Base-by-base conservation (phyloP, 2,329 filamentous ascomycete species). In the Pleomassaria siparia region DNA sequence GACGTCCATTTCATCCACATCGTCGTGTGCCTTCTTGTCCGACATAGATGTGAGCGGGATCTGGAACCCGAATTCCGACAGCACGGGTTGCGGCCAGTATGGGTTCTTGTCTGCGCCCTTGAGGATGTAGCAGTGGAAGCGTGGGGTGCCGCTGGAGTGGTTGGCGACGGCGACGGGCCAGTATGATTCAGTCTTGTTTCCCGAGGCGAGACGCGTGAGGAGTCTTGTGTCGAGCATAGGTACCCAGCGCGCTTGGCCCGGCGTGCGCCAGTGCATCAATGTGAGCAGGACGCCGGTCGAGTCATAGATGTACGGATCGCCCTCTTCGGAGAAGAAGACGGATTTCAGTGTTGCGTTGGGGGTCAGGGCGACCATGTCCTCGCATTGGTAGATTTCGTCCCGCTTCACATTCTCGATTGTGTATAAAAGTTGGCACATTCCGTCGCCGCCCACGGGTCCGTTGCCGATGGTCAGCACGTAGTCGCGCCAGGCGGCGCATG, bases 61-160 rank as follows among this genome's bases (percentile, higher is more conserved):
- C 35, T 86, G 84, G 68, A 99, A 95, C 40, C 91, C 89, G 65
- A 99, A 99, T 69, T 99, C 94, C 33, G 87, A 91, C 28, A 99
- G 85, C 29, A 96, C 76, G 2, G 90, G 91, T 9, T 88, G 85
- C 10, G 90, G 94, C 74, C 92, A 97, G 75, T 94, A 96, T 46
- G 0, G 92, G 91, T 96, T 89, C 64, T 87, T 83, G 66, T 99
- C 94, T 28, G 88, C 88, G 53, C 94, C 94, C 74, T 99, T 99
- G 65, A 99, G 85, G 61, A 99, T 97, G 73, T 99, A 96, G 75
- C 95, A 99, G 78, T 97, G 92, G 72, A 99, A 99, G 64, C 88
- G 92, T 62, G 87, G 81, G 63, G 91, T 85, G 5, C 90, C 89
- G 1, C 96, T 89, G 1, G 91, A 91, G 63, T 88, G 81, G 60